Evolutionary conservation across 805 yeast species (phyloP), one percentile per base, ranked within the genome.

Genomic region (Candida mattraensis): DNA sequence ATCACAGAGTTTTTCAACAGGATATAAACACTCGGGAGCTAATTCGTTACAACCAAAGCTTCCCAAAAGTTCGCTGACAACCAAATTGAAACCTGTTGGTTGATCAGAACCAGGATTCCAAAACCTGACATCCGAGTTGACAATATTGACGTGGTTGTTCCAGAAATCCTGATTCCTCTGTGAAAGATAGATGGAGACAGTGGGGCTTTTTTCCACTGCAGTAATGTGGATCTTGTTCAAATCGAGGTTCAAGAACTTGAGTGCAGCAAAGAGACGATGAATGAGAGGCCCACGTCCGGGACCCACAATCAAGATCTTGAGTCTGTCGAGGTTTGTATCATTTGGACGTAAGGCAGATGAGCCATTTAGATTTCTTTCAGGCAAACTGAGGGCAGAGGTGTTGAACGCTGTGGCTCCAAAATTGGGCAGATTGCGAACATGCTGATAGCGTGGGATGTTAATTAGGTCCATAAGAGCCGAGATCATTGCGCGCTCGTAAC

Each of bases 1-100:
- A 58, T 75, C 70, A 48, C 71, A 40, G 47, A 53, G 47, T 30
- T 51, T 44, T 33, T 73, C 71, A 12, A 69, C 50, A 1, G 70
- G 61, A 28, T 64, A 65, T 3, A 87, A 57, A 39, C 93, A 80
- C 56, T 89, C 98, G 0, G 98, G 97, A 7, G 86, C 72, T 12
- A 87, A 67, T 55, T 89, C 97, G 58, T 89, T 91, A 57, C 94
- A 91, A 4, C 95, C 97, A 63, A 91, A 84, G 11, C 95, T 85
- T 5, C 97, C 97, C 18, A 89, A 59, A 6, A 91, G 63, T 56
- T 89, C 97, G 28, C 94, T 83, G 1, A 91, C 70, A 7, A 88
- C 72, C 27, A 89, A 51, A 51, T 84, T 72, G 37, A 72, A 69
- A 12, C 64, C 63, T 9, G 54, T 42, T 45, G 46, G 3, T 66